Percentiles rank a stretch among this genome's conserved stretches.
These are phyloP conservation scores for Agrocybe chaxingu DNA, from an alignment of 768 basidiomycete genomes.

Conservation along the genomic window DNA sequence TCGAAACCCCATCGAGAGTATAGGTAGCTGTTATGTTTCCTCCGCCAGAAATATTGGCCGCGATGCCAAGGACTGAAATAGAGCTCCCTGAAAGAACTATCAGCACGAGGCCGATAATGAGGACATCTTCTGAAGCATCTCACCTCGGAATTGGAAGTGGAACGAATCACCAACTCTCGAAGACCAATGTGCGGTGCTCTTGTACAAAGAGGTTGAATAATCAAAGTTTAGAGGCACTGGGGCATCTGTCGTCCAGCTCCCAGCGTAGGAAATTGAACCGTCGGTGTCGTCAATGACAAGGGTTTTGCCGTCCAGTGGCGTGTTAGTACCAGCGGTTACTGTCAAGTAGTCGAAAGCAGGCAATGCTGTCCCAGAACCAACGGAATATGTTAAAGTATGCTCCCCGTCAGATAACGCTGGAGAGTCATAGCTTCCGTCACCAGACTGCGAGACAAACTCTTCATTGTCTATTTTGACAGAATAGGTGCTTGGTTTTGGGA, in stretches of 20 bases:
- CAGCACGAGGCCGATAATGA: slow-evolving; percentile 3
- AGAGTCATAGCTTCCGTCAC: slow-evolving; percentile 29
- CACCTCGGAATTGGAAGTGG: slow-evolving; percentile 34
- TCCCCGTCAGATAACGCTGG: slow-evolving; percentile 29
- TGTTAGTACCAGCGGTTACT: slow-evolving; percentile 33
- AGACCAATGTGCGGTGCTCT: slow-evolving; percentile 33
- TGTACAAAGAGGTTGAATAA: slow-evolving; percentile 26
- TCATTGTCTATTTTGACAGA: slow-evolving; percentile 35
- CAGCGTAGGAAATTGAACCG: slow-evolving; percentile 24
- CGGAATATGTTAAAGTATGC: slow-evolving; percentile 34
- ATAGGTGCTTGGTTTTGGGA: slow-evolving; percentile 22
- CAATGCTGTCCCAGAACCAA: slow-evolving; percentile 18
- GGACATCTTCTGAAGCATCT: background rate
- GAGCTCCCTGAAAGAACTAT: slow-evolving; percentile 28
- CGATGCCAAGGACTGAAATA: slow-evolving; percentile 32
- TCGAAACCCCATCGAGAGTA: slow-evolving; percentile 31
- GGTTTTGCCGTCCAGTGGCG: slow-evolving; percentile 29
- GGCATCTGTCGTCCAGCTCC: slow-evolving; percentile 28
- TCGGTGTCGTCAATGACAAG: slow-evolving; percentile 37
- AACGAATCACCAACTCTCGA: slow-evolving; percentile 31
- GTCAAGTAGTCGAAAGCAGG: slow-evolving; percentile 39
- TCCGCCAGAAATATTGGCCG: slow-evolving; percentile 22
- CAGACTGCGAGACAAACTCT: slow-evolving; percentile 26
- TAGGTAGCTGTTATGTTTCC: slow-evolving; percentile 32
- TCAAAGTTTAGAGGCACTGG: slow-evolving; percentile 17